Base-by-base conservation (phyloP, 2,329 filamentous ascomycete species). In the Davidsoniella virescens region DNA sequence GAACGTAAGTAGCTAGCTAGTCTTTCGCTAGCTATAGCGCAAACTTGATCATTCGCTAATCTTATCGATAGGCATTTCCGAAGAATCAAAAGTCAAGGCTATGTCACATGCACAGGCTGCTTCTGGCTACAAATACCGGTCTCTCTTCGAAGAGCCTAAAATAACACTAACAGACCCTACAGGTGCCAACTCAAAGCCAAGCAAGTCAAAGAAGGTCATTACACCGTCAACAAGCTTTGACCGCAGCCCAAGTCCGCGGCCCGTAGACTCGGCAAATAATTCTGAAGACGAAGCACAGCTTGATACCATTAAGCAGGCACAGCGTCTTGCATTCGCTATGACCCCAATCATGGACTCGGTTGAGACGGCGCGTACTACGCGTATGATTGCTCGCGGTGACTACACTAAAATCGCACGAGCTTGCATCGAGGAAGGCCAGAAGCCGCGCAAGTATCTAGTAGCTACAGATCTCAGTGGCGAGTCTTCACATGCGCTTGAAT, bases 391-490 rank as follows among this genome's bases (percentile, higher is more conserved):
- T 56, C 82, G 92, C 12, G 92, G 92, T 38, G 85, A 96, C 57
- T 95, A 86, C 61, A 67, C 69, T 46, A 75, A 78, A 57, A 81
- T 94, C 56, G 80, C 84, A 41, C 75, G 82, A 56, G 80, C 88
- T 59, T 84, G 84, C 0, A 80, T 88, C 51, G 82, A 86, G 10
- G 85, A 87, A 48, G 73, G 85, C 46, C 78, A 84, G 46, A 78
- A 84, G 49, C 76, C 90, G 54, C 77, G 92, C 49, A 93, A 92
- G 59, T 98, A 96, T 61, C 69, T 98, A 14, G 87, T 95, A n/a
- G 90, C 92, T 2, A 95, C 87, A 0, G 92, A 98, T 64, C 69
- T 96, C 3, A 95, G 88, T 57, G 85, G 92, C 37, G 92, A 98
- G 66, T 88, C 90, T 4, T 85, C 86, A 5, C 93, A 96, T 63